Evolutionary conservation across 345 rosid genomes (phyloP).

Genomic region (Eucalyptus globulus): DNA sequence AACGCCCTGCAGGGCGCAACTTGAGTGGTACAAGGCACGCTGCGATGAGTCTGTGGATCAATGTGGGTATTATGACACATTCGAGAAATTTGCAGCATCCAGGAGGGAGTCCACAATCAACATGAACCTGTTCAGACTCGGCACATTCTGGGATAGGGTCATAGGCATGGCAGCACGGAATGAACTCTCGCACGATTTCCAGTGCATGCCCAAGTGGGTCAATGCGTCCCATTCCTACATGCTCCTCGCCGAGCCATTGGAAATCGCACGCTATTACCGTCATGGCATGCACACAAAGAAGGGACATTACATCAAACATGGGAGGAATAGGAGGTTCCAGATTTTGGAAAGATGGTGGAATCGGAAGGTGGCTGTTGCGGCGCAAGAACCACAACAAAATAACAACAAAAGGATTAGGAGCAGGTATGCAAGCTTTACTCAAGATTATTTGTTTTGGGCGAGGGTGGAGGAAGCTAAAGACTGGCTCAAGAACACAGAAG

Average conservation of each 20-base stretch:
- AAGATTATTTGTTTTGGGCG: slow-evolving; percentile 89
- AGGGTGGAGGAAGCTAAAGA: slow-evolving; percentile 70
- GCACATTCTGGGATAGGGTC: too few relatives aligned
- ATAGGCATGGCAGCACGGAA: slow-evolving; percentile 5
- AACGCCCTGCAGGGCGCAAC: neutral
- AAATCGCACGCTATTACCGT: slow-evolving; percentile 66
- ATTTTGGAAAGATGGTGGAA: slow-evolving; percentile 67
- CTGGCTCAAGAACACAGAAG: slow-evolving; percentile 22
- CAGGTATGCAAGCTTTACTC: slow-evolving; percentile 49
- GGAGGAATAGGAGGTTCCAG: slow-evolving; percentile 64
- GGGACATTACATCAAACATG: slow-evolving; percentile 40
- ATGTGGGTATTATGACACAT: slow-evolving; percentile 44
- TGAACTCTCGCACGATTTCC: slow-evolving; percentile 63
- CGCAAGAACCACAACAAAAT: neutral
- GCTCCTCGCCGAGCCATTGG: slow-evolving; percentile 79
- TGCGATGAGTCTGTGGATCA: neutral
- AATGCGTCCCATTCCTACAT: slow-evolving; percentile 51
- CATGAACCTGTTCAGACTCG: too few relatives aligned
- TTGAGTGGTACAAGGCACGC: slow-evolving; percentile 4
- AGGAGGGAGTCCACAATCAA: too few relatives aligned
- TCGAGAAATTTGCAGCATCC: neutral
- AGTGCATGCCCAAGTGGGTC: slow-evolving; percentile 45
- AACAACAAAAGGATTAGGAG: slow-evolving; percentile 16
- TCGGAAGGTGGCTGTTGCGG: neutral
- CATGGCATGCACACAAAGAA: neutral